These are phyloP conservation scores for Leonotis leonurus DNA, from an alignment of 257 asterid genomes.

Conservation along the genomic window DNA sequence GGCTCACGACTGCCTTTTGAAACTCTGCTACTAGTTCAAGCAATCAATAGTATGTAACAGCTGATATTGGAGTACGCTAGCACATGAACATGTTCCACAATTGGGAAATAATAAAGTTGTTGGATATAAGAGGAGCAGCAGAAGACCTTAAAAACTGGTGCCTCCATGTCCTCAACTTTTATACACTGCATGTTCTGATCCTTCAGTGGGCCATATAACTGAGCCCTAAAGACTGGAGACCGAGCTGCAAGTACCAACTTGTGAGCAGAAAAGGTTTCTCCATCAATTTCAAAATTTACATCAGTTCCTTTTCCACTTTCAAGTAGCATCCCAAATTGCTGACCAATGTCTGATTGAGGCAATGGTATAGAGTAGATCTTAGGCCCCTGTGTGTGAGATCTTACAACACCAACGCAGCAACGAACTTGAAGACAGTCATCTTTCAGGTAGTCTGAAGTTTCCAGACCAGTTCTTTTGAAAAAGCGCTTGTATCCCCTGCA, in stretches of 20 bases:
- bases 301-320: constrained; percentile 75
- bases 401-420: constrained; percentile 90
- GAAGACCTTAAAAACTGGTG: constrained; percentile 79
- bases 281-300: constrained; percentile 63
- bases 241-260: constrained; percentile 91
- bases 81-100: not conserved
- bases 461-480: constrained; percentile 67
- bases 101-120: not conserved
- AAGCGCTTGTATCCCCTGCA: constrained; percentile 94
- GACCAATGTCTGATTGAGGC: constrained; percentile 79
- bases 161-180: constrained; percentile 76
- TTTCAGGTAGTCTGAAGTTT: constrained; percentile 76
- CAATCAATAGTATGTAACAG: not conserved
- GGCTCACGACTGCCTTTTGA: too few species aligned
- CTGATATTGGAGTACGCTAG: not conserved
- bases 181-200: constrained; percentile 61
- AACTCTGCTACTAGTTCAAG: too few species aligned
- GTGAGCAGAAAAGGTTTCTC: constrained; percentile 69
- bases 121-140: constrained; percentile 7
- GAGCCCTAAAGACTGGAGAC: constrained; percentile 97
- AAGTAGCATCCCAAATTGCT: constrained; percentile 76
- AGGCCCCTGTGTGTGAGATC: constrained; percentile 81
- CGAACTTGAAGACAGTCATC: constrained; percentile 84
- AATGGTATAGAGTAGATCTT: constrained; percentile 61
- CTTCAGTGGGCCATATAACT: constrained; percentile 91